Evolutionary conservation across 2,329 filamentous ascomycete genomes (phyloP).

Genomic region (Aspergillaceae sp.): DNA sequence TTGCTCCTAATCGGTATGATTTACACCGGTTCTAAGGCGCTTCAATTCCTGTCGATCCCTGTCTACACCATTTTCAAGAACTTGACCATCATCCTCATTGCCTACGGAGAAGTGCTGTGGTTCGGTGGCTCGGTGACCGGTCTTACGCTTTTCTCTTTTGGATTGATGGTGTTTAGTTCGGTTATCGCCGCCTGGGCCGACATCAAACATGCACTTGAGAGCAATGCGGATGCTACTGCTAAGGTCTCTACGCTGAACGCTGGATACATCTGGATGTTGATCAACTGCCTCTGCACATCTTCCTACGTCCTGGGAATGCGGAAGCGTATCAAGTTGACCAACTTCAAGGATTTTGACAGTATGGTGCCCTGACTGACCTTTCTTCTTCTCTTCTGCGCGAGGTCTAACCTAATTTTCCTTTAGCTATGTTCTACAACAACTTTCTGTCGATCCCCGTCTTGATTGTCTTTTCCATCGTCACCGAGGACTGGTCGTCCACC

Average conservation of each 20-base stretch:
- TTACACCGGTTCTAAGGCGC: conserved; percentile 90
- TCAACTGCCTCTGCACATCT: conserved; percentile 93
- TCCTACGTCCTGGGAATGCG: conserved; percentile 87
- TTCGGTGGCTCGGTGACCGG: conserved; percentile 88
- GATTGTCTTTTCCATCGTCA: conserved; percentile 66
- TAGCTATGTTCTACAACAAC: conserved; percentile 99
- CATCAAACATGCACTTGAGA: conserved; percentile 73
- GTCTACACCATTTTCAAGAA: conserved; percentile 99
- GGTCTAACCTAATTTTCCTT: not conserved
- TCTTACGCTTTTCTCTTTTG: conserved; percentile 85
- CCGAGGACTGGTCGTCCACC: conserved; percentile 83
- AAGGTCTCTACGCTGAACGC: conserved; percentile 85
- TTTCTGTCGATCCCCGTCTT: conserved; percentile 91
- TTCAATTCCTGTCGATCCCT: conserved; percentile 92
- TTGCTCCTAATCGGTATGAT: conserved; percentile 97
- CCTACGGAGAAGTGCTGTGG: conserved; percentile 96
- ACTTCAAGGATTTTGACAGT: conserved; percentile 99
- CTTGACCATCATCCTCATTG: conserved; percentile 95
- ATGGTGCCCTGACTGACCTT: conserved; percentile 37
- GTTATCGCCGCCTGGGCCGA: conserved; percentile 95
- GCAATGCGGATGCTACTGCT: conserved; percentile 56
- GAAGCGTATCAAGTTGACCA: conserved; percentile 98
- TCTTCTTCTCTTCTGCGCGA: not conserved
- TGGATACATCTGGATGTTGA: conserved; percentile 94
- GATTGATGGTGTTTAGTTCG: conserved; percentile 91